phyloP scores from a whole-genome alignment of 768 basidiomycete genomes.

The Kwoniella dendrophila region DNA sequence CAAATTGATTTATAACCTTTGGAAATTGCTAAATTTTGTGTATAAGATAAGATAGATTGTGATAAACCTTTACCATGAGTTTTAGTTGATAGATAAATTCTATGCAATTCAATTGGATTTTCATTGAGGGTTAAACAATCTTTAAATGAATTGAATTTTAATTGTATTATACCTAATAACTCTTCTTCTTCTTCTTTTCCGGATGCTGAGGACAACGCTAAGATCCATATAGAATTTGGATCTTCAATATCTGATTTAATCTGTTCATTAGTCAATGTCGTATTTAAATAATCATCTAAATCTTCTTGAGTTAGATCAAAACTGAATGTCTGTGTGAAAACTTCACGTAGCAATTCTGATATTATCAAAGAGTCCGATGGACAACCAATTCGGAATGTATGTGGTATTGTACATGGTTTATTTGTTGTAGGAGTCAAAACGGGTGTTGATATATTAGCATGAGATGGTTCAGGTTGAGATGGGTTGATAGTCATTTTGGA shows the following conservation, averaged over 20 bases:
- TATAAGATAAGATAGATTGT: not conserved
- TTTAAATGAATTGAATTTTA: conserved; percentile 3
- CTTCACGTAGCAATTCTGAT: not conserved
- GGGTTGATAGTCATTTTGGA: too few species aligned
- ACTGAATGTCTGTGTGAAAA: not conserved
- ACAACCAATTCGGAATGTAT: not conserved
- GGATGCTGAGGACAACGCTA: not conserved
- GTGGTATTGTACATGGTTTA: not conserved
- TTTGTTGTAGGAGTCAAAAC: not conserved
- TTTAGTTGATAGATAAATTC: conserved; percentile 15
- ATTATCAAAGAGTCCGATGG: not conserved
- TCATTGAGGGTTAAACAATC: conserved; percentile 1
- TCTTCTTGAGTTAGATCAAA: conserved; percentile 16
- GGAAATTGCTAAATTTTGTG: conserved; percentile 1
- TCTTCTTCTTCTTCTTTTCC: not conserved
- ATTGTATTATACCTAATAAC: conserved; percentile 18
- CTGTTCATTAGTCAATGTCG: conserved; percentile 16
- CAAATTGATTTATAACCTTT: conserved; percentile 16
- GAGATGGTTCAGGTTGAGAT: too few species aligned
- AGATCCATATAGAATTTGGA: conserved; percentile 10
- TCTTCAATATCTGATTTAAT: conserved; percentile 11
- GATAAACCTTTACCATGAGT: conserved; percentile 19
- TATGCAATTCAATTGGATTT: conserved; percentile 11
- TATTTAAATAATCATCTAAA: conserved; percentile 29
- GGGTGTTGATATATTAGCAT: not conserved